A percentile compares a stretch with the other conserved stretches of the same genome.
These are phyloP conservation scores for Gentiana dahurica DNA, from an alignment of 257 asterid species.

Conservation along the genomic window DNA sequence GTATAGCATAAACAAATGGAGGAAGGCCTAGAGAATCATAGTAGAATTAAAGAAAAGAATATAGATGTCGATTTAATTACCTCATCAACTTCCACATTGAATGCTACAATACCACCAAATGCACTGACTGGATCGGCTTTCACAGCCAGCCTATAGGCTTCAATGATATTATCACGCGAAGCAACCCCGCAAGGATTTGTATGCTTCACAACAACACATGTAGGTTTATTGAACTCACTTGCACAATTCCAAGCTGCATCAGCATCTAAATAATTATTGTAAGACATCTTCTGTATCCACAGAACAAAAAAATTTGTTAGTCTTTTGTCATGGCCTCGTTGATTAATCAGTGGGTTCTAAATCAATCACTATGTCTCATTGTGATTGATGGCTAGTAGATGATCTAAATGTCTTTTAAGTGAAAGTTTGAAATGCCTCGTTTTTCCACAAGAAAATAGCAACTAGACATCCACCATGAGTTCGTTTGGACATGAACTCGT, in stretches of 20 bases:
- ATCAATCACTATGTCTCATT: no score
- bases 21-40: no score
- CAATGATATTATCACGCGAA: constrained; percentile 64
- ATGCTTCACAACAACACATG: constrained; percentile 93
- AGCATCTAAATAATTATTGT: constrained; percentile 83
- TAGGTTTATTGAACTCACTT: constrained; percentile 76
- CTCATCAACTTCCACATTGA: constrained; percentile 97
- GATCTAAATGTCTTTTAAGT: no score
- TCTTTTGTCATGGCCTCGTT: no score
- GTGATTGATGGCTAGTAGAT: no score
- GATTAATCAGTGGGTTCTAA: no score
- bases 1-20: no score
- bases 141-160: constrained; percentile 93
- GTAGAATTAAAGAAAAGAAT: neutral
- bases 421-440: no score
- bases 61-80: constrained; percentile 23
- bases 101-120: constrained; percentile 97
- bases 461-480: no score
- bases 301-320: neutral
- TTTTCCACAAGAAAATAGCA: no score
- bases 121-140: constrained; percentile 98
- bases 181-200: constrained; percentile 99
- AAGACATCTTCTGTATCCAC: constrained; percentile 81
- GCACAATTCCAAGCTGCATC: constrained; percentile 99
- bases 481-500: no score